These are phyloP conservation scores for Ochromonas danica DNA, from an alignment of 108 stramenopile species.

Conservation along the genomic window DNA sequence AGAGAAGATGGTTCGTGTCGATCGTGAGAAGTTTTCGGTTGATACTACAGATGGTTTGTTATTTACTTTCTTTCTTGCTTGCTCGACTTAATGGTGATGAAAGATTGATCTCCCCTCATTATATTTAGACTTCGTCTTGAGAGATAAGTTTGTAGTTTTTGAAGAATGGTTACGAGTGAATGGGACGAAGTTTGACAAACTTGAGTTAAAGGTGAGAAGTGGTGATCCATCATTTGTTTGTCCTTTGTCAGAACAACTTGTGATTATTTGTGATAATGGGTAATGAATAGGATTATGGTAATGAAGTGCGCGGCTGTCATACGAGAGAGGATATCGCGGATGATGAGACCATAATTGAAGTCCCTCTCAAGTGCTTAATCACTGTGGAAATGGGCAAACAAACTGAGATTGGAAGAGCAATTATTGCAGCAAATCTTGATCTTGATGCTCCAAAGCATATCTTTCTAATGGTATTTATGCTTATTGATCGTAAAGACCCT, in stretches of 20 bases:
- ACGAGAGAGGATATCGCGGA: conserved; percentile 71
- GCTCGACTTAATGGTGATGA: too few species aligned
- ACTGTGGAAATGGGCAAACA: conserved; percentile 99
- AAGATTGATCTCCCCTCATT: too few species aligned
- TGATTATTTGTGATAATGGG: neutral
- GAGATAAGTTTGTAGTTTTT: conserved; percentile 22
- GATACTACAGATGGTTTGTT: too few species aligned
- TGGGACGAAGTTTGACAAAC: conserved; percentile 7
- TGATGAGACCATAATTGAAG: conserved; percentile 69
- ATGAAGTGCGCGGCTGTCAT: conserved; percentile 95
- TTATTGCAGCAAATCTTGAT: conserved; percentile 70
- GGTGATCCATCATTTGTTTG: neutral
- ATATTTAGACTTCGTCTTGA: too few species aligned
- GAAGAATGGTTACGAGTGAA: conserved; percentile 24
- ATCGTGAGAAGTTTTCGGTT: too few species aligned
- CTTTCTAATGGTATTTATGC: conserved; percentile 90
- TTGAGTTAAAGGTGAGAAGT: conserved; percentile 24
- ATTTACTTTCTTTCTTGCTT: too few species aligned
- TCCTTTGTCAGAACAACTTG: neutral
- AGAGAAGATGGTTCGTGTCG: too few species aligned
- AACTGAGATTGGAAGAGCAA: conserved; percentile 69
- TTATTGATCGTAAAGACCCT: conserved; percentile 80
- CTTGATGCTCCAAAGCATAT: conserved; percentile 98
- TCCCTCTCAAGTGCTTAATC: conserved; percentile 86
- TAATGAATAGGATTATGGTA: conserved; percentile 52